A percentile compares a stretch with the other conserved stretches of the same genome.
phyloP scores from a whole-genome alignment of 345 rosid species.

The Eucalyptus sp. region DNA sequence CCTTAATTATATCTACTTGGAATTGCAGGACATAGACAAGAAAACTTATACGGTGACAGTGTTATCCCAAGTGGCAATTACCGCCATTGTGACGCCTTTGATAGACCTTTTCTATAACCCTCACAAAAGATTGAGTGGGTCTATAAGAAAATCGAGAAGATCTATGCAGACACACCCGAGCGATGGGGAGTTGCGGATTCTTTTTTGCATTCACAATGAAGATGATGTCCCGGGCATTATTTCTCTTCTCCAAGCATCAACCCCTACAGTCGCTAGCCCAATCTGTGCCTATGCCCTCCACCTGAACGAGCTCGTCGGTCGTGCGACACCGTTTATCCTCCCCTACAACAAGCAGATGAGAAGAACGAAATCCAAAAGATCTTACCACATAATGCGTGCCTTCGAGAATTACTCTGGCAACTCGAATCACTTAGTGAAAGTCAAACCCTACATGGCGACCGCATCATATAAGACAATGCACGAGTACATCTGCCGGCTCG shows the following conservation, averaged over 20 bases:
- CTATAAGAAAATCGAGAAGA: background rate
- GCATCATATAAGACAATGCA: conserved; percentile 15
- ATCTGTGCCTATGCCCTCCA: conserved; percentile 1
- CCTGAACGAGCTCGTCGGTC: conserved; percentile 7
- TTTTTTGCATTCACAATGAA: conserved; percentile 15
- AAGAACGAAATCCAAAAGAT: background rate
- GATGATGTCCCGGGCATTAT: conserved; percentile 10
- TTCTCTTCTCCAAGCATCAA: conserved; percentile 11
- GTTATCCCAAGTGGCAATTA: background rate
- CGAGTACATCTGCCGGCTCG: conserved; percentile 13
- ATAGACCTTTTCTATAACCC: conserved; percentile 3
- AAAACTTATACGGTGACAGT: background rate
- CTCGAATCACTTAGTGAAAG: background rate
- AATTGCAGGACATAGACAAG: background rate
- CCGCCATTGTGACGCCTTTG: background rate
- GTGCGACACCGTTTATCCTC: background rate
- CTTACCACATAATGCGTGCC: conserved; percentile 10
- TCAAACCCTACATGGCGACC: conserved; percentile 1
- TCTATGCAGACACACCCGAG: background rate
- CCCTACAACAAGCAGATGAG: background rate
- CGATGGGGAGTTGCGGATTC: background rate
- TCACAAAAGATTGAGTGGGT: background rate
- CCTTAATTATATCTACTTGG: background rate
- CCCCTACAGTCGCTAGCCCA: background rate
- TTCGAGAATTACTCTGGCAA: background rate